Evolutionary conservation across 2,329 filamentous ascomycete species (phyloP).

Genomic region (Ophioceras dolichostomum): DNA sequence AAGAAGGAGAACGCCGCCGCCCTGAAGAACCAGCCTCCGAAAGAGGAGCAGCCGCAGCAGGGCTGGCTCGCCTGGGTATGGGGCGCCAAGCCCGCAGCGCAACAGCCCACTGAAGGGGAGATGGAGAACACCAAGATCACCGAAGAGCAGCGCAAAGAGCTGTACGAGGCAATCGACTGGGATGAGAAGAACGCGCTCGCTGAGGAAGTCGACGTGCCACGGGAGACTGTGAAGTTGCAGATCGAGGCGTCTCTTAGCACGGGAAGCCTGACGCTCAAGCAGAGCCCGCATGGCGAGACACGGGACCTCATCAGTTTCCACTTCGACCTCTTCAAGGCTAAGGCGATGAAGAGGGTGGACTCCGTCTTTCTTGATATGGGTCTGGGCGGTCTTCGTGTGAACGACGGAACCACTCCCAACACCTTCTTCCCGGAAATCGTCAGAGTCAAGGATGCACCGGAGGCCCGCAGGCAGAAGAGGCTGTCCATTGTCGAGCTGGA

Average conservation of each 20-base stretch:
- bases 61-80: slow-evolving; percentile 90
- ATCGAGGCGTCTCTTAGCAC: slow-evolving; percentile 88
- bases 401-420: slow-evolving; percentile 87
- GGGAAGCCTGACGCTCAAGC: slow-evolving; percentile 88
- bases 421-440: slow-evolving; percentile 93
- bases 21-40: slow-evolving; percentile 48
- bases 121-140: slow-evolving; percentile 78
- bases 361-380: slow-evolving; percentile 82
- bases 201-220: slow-evolving; percentile 78
- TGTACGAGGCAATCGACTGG: slow-evolving; percentile 97
- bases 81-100: slow-evolving; percentile 55
- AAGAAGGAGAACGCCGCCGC: slow-evolving; percentile 89
- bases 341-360: slow-evolving; percentile 79
- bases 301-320: slow-evolving; percentile 80
- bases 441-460: slow-evolving; percentile 77
- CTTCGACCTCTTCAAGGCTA: slow-evolving; percentile 90
- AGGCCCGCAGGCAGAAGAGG: slow-evolving; percentile 29
- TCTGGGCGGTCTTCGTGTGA: slow-evolving; percentile 84
- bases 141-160: slow-evolving; percentile 88
- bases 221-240: slow-evolving; percentile 86
- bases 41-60: slow-evolving; percentile 44
- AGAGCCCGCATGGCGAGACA: slow-evolving; percentile 64
- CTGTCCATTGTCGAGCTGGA: slow-evolving; percentile 44
- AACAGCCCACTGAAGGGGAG: slow-evolving; percentile 34
- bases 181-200: slow-evolving; percentile 87